phyloP scores from a whole-genome alignment of 1,284 basidiomycete species.

The Heliocybe sulcata region DNA sequence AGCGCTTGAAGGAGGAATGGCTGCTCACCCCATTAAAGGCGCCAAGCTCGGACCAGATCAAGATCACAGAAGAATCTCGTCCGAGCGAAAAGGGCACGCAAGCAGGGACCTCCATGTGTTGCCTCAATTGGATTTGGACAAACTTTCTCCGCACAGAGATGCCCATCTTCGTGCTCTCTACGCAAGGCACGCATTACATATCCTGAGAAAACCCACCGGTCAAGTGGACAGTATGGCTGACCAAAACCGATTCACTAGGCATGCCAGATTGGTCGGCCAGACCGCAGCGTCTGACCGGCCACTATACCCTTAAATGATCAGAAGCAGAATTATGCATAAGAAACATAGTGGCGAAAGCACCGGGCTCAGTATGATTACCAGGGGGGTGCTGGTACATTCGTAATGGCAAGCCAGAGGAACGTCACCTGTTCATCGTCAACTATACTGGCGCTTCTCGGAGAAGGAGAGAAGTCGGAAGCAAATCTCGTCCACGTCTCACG shows the following conservation, averaged over 20 bases:
- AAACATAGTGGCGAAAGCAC: neutral
- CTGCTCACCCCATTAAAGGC: neutral
- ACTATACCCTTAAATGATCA: neutral
- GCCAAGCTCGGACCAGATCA: conserved; percentile 1
- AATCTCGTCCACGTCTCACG: neutral
- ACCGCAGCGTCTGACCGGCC: neutral
- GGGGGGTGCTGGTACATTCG: neutral
- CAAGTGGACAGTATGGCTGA: neutral
- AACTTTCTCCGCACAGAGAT: neutral
- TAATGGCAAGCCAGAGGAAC: neutral
- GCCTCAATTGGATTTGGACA: neutral
- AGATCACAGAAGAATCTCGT: neutral
- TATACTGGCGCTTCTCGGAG: neutral
- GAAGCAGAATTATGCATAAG: neutral
- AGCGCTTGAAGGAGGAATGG: neutral
- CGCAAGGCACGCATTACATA: neutral
- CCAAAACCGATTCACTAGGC: neutral
- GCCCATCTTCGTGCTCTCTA: neutral
- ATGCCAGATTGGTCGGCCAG: neutral
- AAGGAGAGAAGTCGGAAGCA: neutral
- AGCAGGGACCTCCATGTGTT: neutral
- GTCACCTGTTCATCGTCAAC: neutral
- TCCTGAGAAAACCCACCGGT: neutral
- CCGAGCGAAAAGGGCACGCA: neutral
- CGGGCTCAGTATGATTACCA: neutral